phyloP scores from a whole-genome alignment of 1,139 yeast genomes.

The Saccharomyces hybrid region DNA sequence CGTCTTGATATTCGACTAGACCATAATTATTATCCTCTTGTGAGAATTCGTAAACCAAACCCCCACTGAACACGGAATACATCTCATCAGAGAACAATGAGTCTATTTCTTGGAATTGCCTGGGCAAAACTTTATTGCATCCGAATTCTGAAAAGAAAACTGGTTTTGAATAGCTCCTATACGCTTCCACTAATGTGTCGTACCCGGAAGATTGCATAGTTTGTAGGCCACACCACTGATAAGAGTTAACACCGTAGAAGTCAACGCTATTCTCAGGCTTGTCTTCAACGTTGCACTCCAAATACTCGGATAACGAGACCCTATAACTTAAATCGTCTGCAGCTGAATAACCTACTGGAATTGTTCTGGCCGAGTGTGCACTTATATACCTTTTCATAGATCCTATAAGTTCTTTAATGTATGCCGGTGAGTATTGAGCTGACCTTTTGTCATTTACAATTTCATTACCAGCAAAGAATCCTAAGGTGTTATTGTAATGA shows the following conservation, averaged over 20 bases:
- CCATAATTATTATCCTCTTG: constrained; percentile 90
- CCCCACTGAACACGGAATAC: constrained; percentile 83
- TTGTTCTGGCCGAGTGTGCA: constrained; percentile 49
- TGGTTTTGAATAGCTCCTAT: constrained; percentile 62
- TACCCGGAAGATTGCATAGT: constrained; percentile 80
- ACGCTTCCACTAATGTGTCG: constrained; percentile 63
- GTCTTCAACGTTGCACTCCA: constrained; percentile 66
- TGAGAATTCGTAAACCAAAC: constrained; percentile 83
- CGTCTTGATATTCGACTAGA: constrained; percentile 51
- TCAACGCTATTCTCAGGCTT: constrained; percentile 55
- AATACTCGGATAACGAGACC: constrained; percentile 66
- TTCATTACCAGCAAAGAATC: constrained; percentile 94
- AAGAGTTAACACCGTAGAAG: constrained; percentile 91
- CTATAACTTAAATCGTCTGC: constrained; percentile 83
- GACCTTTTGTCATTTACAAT: constrained; percentile 73
- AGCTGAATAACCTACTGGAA: constrained; percentile 95
- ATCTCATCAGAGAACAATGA: constrained; percentile 65
- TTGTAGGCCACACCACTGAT: constrained; percentile 95
- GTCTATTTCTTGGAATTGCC: constrained; percentile 71
- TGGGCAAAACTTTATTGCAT: constrained; percentile 76
- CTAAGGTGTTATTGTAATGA: constrained; percentile 82
- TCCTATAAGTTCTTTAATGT: constrained; percentile 71
- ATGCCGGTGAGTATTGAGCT: constrained; percentile 60
- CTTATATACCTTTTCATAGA: constrained; percentile 71
- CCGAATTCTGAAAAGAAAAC: constrained; percentile 89